Evolutionary conservation across 768 basidiomycete species (phyloP), one percentile per base, ranked within the genome.

Genomic region (Austroboletus eburneus): DNA sequence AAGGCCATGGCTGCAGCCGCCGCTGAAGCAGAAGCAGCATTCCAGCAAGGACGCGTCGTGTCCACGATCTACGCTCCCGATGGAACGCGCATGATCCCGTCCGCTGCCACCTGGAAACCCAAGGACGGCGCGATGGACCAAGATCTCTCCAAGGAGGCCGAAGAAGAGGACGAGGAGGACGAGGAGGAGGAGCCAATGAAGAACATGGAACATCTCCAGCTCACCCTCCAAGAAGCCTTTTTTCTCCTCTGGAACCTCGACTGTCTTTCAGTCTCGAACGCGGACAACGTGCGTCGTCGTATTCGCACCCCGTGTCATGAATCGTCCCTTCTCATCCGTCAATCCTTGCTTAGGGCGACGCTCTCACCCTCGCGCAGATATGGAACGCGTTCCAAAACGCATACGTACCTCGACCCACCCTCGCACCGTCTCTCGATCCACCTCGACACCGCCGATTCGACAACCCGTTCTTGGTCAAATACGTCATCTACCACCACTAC

Each of bases 401-500:
- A 8, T 71, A 88, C 54, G 58, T 76, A 40, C 68, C 74, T n/a
- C 69, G 72, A 32, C 59, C 59, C 32, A 57, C 67, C 42, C 50
- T 61, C 18, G 61, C 69, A 7, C 68, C 67, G 1, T 53, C 59
- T 21, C 49, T 51, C 25, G 50, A 46, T 24, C 41, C 57, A 41
- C 64, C 62, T 12, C 43, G 48, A 56, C 43, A 45, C 23, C 66
- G 74, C 23, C 78, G 81, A 49, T 82, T 88, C 42, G 95, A 98
- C 68, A 95, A 94, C 62, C 93, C 93, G 0, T 94, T 97, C 69
- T 69, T 99, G 21, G 73, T 98, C 33, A 78, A 89, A 58, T 99
- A 97, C 57, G 81, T 85, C 40, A 81, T 81, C 3, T 96, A 94
- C 59, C 95, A 98, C 63, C 93, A 98, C 66, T 98, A 88, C 61